A percentile compares a stretch with the other conserved stretches of the same genome.
phyloP scores from a whole-genome alignment of 306 rosid genomes.

The Astragalus glycyphyllos region DNA sequence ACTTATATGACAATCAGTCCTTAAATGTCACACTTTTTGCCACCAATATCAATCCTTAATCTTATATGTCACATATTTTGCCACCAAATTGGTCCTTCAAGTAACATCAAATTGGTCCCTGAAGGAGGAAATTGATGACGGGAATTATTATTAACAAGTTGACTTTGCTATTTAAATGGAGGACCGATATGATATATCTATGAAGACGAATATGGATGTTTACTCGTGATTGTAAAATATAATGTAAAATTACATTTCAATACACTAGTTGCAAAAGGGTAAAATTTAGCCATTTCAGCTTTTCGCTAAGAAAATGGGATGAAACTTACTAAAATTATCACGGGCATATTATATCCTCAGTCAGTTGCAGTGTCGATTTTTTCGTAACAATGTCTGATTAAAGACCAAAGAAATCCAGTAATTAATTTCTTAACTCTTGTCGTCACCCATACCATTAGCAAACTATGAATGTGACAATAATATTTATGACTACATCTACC shows the following conservation, averaged over 20 bases:
- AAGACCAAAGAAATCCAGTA: not conserved
- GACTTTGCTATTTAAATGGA: not conserved
- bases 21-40: not conserved
- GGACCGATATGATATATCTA: not conserved
- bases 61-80: not conserved
- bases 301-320: slow-evolving; percentile 15
- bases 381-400: not conserved
- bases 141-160: not conserved
- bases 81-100: slow-evolving; percentile 5
- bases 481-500: not conserved
- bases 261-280: slow-evolving; percentile 12
- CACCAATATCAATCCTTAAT: slow-evolving; percentile 1
- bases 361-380: slow-evolving; percentile 2
- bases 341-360: not conserved
- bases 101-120: not conserved
- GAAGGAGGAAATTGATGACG: slow-evolving; percentile 13
- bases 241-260: not conserved
- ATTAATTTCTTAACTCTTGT: not conserved
- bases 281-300: not conserved
- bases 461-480: slow-evolving; percentile 2
- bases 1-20: slow-evolving; percentile 10
- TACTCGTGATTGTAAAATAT: not conserved
- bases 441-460: not conserved
- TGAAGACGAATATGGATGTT: not conserved
- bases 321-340: slow-evolving; percentile 23